Evolutionary conservation across 768 basidiomycete species (phyloP), one percentile per base, ranked within the genome.

Genomic region (Kondoa subrosea): DNA sequence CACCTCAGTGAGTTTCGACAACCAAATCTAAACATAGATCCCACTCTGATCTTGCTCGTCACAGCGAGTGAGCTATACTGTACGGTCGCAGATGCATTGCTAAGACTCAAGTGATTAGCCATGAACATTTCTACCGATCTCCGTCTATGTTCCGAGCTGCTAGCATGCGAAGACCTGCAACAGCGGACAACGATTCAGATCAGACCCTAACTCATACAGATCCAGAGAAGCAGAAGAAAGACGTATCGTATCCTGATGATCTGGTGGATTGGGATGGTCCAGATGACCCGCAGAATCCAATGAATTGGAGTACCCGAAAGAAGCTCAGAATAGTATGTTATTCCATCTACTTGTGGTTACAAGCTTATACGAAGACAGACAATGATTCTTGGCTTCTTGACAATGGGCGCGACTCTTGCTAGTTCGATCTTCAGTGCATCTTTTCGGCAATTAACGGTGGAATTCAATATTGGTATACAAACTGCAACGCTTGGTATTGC

Each of bases 381-480:
- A 1, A 58, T 75, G 58, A 65, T 77, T 1, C 73, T 73, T 59
- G 77, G 77, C 0, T n/a, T 69, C 27, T 75, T 73, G 1, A 77
- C 77, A 8, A 75, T 76, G 75, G 74, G 71, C 56, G 73, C 76
- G 21, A 76, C 77, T 0, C 77, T 77, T 61, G 76, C 77, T 25
- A 70, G 72, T 25, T 74, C 74, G 63, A 72, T 76, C 57, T 76
- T 76, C 70, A 72, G 75, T n/a, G 67, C 77, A 25, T 74, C 76
- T 0, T 62, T 74, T 4, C 34, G 56, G 12, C 73, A 69, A 58
- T 67, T 77, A 32, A 69, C 73, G 3, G 56, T n/a, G 58, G 71
- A 77, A 15, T 77, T 71, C 65, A 70, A 71, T 50, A 69, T 76
- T 1, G 72, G 73, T 3, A 34, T 34, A 1, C 74, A 77, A 62